Percentiles rank a stretch among this genome's conserved stretches.
Conservation (phyloP, 345 rosid species). For the Kernera saxatilis region DNA sequence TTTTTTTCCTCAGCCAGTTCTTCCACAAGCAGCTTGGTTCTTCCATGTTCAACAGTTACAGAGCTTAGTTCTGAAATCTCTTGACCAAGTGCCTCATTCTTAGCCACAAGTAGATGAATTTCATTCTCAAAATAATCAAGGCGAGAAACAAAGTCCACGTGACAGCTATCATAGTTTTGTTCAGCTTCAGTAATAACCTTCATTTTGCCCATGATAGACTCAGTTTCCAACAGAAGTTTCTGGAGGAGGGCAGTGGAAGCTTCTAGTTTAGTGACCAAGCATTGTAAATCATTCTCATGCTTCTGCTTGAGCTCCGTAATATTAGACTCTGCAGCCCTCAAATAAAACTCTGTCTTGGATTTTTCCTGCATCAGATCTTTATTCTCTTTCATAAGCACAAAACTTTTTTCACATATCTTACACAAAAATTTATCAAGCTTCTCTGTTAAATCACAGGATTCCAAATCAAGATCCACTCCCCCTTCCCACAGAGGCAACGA, state of each 20-base stretch:
- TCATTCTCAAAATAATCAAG: constrained; percentile 50
- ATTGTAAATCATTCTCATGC: constrained; percentile 41
- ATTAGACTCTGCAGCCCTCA: constrained; percentile 48
- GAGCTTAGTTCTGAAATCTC: constrained; percentile 51
- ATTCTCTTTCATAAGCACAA: constrained; percentile 52
- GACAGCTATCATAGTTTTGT: constrained; percentile 42
- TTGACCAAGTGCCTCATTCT: constrained; percentile 46
- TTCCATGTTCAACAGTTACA: constrained; percentile 50
- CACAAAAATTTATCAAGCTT: constrained; percentile 53
- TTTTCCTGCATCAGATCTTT: constrained; percentile 45
- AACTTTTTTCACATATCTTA: constrained; percentile 42
- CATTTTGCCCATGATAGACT: constrained; percentile 48
- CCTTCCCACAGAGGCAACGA: constrained; percentile 33
- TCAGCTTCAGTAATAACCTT: constrained; percentile 50
- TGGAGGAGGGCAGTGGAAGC: constrained; percentile 41
- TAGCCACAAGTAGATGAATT: constrained; percentile 48
- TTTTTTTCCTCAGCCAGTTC: constrained; percentile 54
- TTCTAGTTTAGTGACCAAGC: constrained; percentile 43
- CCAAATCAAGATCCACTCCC: constrained; percentile 32
- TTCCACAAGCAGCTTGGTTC: constrained; percentile 46
- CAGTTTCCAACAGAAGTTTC: constrained; percentile 63
- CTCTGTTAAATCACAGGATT: constrained; percentile 39
- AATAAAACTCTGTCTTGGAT: constrained; percentile 38
- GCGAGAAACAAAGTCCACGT: constrained; percentile 47
- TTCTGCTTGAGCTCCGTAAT: constrained; percentile 46